Base-by-base conservation (phyloP, 2,329 filamentous ascomycete species). In the Hypomyces perniciosus region DNA sequence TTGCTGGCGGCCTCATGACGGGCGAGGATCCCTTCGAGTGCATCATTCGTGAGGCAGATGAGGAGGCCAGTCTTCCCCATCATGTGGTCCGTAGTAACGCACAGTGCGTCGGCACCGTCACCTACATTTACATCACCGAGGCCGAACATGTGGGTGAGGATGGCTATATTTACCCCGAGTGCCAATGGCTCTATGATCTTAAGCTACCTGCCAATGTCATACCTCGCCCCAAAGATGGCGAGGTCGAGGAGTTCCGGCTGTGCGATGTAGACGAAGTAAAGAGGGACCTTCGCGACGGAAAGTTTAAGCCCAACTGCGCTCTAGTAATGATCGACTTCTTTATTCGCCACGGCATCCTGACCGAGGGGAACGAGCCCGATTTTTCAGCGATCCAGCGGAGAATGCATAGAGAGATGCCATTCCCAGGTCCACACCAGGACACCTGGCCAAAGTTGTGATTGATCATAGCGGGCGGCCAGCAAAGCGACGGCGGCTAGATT, bases 251-350 rank as follows among this genome's bases (percentile, higher is more conserved):
- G 54, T 97, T 97, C 65, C 79, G 82, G 63, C 74, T 96, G 52
- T 84, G 83, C 79, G 83, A 78, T 1, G 77, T 96, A 38, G 80
- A 86, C n/a, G 80, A 95, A 68, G 81, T 95, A 41, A 80, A 84
- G 67, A 73, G 76, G 51, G 83, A 85, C 41, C 72, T 99, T 62
- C 78, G 76, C 12, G 72, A 74, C 47, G 89, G 88, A 10, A 80
- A 85, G 59, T 99, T 92, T 74, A 99, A 99, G 74, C 87, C 91
- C 2, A 97, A 97, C 67, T 96, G 91, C 68, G 86, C 88, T 10
- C 66, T 93, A 52, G 81, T 95, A 44, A 72, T 93, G 65, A 70
- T 96, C 42, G 90, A 97, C 67, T 99, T 97, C 72, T 88, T 99
- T 65, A 76, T 95, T 58, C 80, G 92, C 48, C 88, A 90, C 68